Evolutionary conservation across 306 rosid species (phyloP), one percentile per base, ranked within the genome.

Genomic region (Adenanthera pavonina): DNA sequence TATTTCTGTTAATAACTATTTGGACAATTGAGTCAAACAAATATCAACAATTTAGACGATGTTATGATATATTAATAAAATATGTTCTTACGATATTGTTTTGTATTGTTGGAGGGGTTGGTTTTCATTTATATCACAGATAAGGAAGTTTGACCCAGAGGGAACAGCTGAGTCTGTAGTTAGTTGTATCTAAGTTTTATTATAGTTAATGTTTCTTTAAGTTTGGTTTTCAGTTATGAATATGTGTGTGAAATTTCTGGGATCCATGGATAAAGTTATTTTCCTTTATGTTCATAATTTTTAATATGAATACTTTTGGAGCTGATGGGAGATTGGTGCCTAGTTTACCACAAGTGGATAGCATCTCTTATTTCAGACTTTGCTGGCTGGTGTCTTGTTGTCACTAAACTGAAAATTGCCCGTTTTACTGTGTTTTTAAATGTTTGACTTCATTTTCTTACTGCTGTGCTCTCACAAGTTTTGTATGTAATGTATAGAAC

Each of bases 401-500:
- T 10, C 15, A 2, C 16, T 20, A 5, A 43, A n/a, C 71, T 11
- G 14, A 66, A 66, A 66, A 9, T 6, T 48, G 6, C 59, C 15
- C 47, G 49, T 74, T 74, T 54, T 53, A n/a, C 46, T 49, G 46
- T 19, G 49, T 35, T 16, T 11, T 38, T n/a, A 10, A 74, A 56
- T n/a, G 19, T 72, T 64, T 36, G 13, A 54, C 6, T 12, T 47
- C 30, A 38, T 33, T 76, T 52, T 6, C 34, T n/a, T 62, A 41
- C 47, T 56, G 76, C 51, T 64, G 25, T 48, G 77, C 81, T 33
- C 76, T 72, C 54, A 69, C 56, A 69, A 43, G 20, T 46, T 69
- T 17, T 46, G 15, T 20, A 8, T 25, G 92, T 97, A 97, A 69
- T 69, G 56, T 44, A 60, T 72, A 93, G 96, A 93, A 81, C 85